Evolutionary conservation across 805 yeast genomes (phyloP).

Genomic region (Priceomyces castillae): DNA sequence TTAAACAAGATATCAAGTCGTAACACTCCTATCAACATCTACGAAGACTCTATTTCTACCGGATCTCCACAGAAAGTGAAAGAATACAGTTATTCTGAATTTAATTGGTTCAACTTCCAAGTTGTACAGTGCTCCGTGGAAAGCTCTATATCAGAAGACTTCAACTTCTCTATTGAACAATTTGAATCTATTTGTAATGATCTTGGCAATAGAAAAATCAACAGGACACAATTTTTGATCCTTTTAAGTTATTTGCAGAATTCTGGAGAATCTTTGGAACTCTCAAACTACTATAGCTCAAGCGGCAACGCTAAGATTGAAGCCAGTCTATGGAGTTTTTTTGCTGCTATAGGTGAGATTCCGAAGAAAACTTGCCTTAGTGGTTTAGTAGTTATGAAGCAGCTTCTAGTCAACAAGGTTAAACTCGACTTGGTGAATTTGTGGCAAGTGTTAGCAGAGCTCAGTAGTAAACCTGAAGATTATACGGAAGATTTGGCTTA

Average conservation of each 20-base stretch:
- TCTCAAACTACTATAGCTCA: constrained; percentile 13
- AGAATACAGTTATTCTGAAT: constrained; percentile 30
- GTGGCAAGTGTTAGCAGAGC: constrained; percentile 23
- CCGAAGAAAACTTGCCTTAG: constrained; percentile 16
- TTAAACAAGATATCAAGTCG: constrained; percentile 31
- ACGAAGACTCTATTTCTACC: constrained; percentile 29
- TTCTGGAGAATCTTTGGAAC: constrained; percentile 10
- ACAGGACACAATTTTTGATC: constrained; percentile 8
- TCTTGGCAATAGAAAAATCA: constrained; percentile 3
- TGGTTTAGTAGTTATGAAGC: constrained; percentile 37
- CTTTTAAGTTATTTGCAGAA: constrained; percentile 18
- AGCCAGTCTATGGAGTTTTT: constrained; percentile 19
- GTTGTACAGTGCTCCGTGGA: constrained; percentile 21
- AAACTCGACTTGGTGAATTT: constrained; percentile 17
- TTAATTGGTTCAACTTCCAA: constrained; percentile 42
- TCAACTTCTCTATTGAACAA: constrained; percentile 14
- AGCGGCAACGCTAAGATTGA: constrained; percentile 18
- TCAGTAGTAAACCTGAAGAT: constrained; percentile 13
- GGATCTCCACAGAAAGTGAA: constrained; percentile 36
- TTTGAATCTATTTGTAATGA: constrained; percentile 12
- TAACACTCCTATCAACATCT: constrained; percentile 38
- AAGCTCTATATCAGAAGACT: constrained; percentile 4
- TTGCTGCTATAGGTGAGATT: constrained; percentile 6
- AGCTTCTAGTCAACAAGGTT: constrained; percentile 28
- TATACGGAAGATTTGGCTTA: constrained; percentile 17